Percentiles rank a stretch among this genome's conserved stretches.
Evolutionary conservation across 352 stramenopile species (phyloP).

Genomic region (Phytophthora uliginosa): DNA sequence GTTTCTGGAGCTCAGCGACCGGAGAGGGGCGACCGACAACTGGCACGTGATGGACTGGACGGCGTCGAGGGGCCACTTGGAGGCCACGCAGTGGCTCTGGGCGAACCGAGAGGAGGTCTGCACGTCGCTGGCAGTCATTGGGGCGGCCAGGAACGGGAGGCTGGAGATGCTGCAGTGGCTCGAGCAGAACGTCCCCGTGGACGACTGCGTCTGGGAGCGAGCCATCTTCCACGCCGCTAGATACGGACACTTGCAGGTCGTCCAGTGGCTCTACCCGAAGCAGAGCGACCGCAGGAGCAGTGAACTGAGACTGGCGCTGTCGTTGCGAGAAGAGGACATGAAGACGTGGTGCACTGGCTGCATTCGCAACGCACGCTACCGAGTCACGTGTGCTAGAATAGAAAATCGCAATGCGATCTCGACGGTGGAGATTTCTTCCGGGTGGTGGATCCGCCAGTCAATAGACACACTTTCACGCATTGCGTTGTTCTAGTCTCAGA

Average conservation of each 20-base stretch:
- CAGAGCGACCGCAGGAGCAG: constrained; percentile 12
- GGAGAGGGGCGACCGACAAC: neutral
- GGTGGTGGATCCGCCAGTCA: neutral
- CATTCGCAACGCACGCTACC: constrained; percentile 4
- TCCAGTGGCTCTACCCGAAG: constrained; percentile 22
- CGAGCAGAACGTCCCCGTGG: constrained; percentile 9
- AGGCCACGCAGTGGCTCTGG: constrained; percentile 18
- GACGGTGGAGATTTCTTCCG: neutral
- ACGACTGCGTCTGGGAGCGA: constrained; percentile 6
- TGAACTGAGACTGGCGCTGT: constrained; percentile 12
- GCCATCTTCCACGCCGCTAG: constrained; percentile 18
- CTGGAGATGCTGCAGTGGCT: constrained; percentile 24
- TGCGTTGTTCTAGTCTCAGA: too few species aligned
- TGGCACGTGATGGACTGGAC: constrained; percentile 19
- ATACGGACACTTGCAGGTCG: constrained; percentile 15
- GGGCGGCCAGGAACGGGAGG: constrained; percentile 9
- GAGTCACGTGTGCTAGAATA: constrained; percentile 9
- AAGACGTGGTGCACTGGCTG: constrained; percentile 35
- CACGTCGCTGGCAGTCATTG: constrained; percentile 14
- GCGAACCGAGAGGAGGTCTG: constrained; percentile 15
- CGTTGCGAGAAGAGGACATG: constrained; percentile 16
- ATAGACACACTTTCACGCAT: too few species aligned
- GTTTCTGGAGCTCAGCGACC: constrained; percentile 14
- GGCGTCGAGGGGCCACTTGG: constrained; percentile 16
- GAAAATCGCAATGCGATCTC: neutral